Conservation (phyloP, 495 filamentous ascomycete genomes). For the Penicillium bovifimosum region DNA sequence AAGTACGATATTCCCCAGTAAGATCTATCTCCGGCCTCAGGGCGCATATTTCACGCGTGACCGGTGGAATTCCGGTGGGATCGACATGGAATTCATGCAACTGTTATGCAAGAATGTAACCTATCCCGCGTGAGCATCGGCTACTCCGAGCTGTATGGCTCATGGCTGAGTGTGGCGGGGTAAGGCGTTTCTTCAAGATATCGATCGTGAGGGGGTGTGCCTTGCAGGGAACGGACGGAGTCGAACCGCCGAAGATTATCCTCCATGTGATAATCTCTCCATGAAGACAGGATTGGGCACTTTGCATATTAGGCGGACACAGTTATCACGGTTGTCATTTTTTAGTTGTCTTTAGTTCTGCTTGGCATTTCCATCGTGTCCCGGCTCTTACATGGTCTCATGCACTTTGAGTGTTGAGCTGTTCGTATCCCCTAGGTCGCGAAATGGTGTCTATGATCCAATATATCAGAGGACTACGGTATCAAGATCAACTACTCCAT, state of each 20-base stretch:
- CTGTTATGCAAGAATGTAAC: not conserved
- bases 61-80: slow-evolving; percentile 17
- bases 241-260: not conserved
- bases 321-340: not conserved
- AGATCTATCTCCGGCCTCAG: slow-evolving; percentile 1
- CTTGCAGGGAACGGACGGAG: not conserved
- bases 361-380: not conserved
- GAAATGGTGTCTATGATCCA: too few species aligned
- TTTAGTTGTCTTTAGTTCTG: not conserved
- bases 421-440: too few species aligned
- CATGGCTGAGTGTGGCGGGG: not conserved
- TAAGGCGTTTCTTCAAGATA: not conserved
- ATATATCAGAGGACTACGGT: not conserved
- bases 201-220: not conserved
- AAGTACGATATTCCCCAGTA: not conserved
- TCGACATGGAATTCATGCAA: slow-evolving; percentile 15
- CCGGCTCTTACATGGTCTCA: not conserved
- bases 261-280: not conserved
- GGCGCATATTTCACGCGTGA: slow-evolving; percentile 7
- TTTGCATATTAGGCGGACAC: not conserved
- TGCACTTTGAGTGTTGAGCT: not conserved
- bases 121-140: not conserved
- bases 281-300: slow-evolving; percentile 1
- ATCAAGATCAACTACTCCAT: not conserved
- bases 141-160: not conserved